Evolutionary conservation across 257 asterid species (phyloP).

Genomic region (Nicotiana paniculata): DNA sequence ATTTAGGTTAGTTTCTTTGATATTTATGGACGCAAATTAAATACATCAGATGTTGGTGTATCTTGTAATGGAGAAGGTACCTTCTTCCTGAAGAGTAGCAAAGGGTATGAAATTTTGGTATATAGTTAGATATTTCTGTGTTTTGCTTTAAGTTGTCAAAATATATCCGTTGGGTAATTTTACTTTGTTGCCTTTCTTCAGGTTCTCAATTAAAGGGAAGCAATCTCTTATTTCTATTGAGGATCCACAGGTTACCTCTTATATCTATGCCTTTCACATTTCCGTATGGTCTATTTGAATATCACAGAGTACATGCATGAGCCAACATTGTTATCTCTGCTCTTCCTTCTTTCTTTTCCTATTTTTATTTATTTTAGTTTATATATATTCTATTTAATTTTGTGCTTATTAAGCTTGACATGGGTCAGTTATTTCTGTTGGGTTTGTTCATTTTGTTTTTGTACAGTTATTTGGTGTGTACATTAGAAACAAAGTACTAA

Average conservation of each 20-base stretch:
- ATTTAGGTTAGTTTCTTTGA: constrained; percentile 79
- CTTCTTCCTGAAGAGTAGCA: constrained; percentile 58
- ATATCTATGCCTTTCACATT: constrained; percentile 6
- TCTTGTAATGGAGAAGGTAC: constrained; percentile 71
- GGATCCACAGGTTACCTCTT: constrained; percentile 82
- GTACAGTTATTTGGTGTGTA: not conserved
- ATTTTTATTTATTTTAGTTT: not conserved
- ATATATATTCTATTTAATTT: not conserved
- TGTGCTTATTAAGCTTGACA: not conserved
- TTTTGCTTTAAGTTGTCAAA: not conserved
- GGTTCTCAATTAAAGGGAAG: constrained; percentile 60
- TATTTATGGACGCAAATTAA: constrained; percentile 81
- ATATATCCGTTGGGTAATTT: not conserved
- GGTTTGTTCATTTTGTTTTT: not conserved
- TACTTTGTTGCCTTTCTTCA: constrained; percentile 20
- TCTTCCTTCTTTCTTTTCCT: not conserved
- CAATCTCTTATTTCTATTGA: constrained; percentile 64
- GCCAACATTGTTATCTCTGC: not conserved
- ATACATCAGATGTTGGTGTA: constrained; percentile 80
- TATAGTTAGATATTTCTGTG: not conserved
- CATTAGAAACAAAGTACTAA: not conserved
- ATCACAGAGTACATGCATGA: not conserved
- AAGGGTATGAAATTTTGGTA: constrained; percentile 50
- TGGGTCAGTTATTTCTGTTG: not conserved
- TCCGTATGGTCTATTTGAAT: not conserved